Conservation (phyloP, 257 asterid genomes). For the Nicotiana attenuata region DNA sequence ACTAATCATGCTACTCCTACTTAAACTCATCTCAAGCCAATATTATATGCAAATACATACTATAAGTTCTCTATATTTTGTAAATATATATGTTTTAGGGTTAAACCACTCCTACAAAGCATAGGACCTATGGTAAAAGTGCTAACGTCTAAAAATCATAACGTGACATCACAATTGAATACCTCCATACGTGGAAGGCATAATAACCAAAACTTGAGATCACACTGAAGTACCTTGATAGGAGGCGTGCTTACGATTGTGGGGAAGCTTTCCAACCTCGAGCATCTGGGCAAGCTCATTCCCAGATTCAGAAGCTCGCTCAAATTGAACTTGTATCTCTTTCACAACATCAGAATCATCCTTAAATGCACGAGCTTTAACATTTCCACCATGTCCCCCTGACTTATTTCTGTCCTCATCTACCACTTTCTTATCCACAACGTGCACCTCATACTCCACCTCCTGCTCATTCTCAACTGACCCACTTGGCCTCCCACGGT, state of each 20-base stretch:
- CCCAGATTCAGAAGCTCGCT: conserved; percentile 71
- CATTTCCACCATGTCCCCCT: conserved; percentile 41
- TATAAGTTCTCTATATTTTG: no score
- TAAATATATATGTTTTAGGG: no score
- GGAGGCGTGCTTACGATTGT: conserved; percentile 67
- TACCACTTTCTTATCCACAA: conserved; percentile 89
- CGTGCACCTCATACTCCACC: conserved; percentile 72
- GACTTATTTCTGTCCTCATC: conserved; percentile 41
- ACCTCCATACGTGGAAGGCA: background rate
- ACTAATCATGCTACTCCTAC: no score
- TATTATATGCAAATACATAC: no score
- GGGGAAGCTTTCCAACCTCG: conserved; percentile 84
- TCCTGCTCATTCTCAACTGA: conserved; percentile 50
- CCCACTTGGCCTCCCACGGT: conserved; percentile 44
- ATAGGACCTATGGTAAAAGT: no score
- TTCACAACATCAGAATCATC: conserved; percentile 71
- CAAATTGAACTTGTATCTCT: conserved; percentile 78
- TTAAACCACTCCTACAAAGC: no score
- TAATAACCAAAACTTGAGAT: background rate
- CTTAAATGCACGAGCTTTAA: conserved; percentile 52
- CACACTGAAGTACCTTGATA: conserved; percentile 44
- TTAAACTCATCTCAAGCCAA: no score
- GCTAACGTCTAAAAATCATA: background rate
- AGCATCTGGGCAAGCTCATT: conserved; percentile 67
- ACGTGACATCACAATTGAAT: background rate